These are phyloP conservation scores for Zasmidium citrigriseum DNA, from an alignment of 2,329 filamentous ascomycete species.

Conservation along the genomic window DNA sequence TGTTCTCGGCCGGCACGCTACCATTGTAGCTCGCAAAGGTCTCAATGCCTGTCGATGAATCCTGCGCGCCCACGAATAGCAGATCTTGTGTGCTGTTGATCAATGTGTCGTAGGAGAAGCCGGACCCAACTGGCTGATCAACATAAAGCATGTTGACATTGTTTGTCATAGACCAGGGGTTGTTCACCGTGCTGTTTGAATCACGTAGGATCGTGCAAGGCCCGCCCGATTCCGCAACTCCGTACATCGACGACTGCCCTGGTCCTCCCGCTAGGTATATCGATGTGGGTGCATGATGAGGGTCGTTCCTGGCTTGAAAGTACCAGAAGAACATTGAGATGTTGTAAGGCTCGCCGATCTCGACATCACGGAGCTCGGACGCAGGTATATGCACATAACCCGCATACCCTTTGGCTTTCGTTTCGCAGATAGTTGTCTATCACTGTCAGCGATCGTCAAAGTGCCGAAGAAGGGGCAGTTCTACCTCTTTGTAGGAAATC, in stretches of 20 bases:
- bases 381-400: slow-evolving; percentile 59
- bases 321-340: slow-evolving; percentile 64
- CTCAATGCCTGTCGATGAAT: slow-evolving; percentile 31
- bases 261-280: slow-evolving; percentile 65
- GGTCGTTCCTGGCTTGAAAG: slow-evolving; percentile 57
- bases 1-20: slow-evolving; percentile 19
- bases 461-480: not conserved
- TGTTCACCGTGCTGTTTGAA: slow-evolving; percentile 42
- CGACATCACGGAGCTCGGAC: slow-evolving; percentile 29
- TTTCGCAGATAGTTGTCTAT: slow-evolving; percentile 51
- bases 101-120: slow-evolving; percentile 59
- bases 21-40: slow-evolving; percentile 16
- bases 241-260: slow-evolving; percentile 60
- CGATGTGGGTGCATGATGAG: slow-evolving; percentile 56
- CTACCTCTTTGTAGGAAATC: slow-evolving; percentile 28
- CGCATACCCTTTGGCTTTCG: slow-evolving; percentile 55
- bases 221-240: slow-evolving; percentile 53
- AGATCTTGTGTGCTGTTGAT: slow-evolving; percentile 62
- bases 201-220: slow-evolving; percentile 44
- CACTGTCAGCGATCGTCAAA: not conserved
- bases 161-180: slow-evolving; percentile 61
- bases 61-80: slow-evolving; percentile 35
- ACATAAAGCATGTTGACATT: slow-evolving; percentile 62
- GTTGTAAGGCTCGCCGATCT: slow-evolving; percentile 24
- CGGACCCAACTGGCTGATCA: slow-evolving; percentile 60